Evolutionary conservation across 352 stramenopile genomes (phyloP).

Genomic region (Pythium apleroticum): DNA sequence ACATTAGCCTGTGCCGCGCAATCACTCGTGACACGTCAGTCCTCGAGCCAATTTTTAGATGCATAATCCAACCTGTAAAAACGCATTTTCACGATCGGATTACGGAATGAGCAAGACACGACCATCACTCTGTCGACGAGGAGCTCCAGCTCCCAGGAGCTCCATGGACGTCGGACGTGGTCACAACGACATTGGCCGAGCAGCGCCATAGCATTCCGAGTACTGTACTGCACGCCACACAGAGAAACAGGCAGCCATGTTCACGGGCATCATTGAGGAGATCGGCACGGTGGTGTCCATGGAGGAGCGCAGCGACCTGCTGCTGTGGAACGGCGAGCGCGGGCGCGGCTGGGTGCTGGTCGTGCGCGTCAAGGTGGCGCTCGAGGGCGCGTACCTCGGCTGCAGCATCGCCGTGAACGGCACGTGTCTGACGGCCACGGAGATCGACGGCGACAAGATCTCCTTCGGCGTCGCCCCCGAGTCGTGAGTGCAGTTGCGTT

Average conservation of each 20-base stretch:
- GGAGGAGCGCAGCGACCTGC: conserved; percentile 89
- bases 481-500: conserved; percentile 50
- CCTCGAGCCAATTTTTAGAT: not conserved
- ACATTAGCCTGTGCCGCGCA: not conserved
- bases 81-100: conserved; percentile 3
- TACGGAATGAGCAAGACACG: not conserved
- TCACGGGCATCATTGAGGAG: conserved; percentile 99
- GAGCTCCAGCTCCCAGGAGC: not conserved
- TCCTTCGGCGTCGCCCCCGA: conserved; percentile 95
- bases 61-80: conserved; percentile 11
- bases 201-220: no score
- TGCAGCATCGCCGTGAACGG: conserved; percentile 98
- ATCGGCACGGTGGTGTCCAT: conserved; percentile 95
- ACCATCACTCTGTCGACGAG: conserved; percentile 21
- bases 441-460: conserved; percentile 85
- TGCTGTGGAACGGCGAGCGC: conserved; percentile 94
- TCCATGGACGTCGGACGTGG: not conserved
- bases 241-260: conserved; percentile 90
- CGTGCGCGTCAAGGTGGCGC: conserved; percentile 73
- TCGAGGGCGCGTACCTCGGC: conserved; percentile 86
- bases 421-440: conserved; percentile 96
- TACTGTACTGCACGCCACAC: no score
- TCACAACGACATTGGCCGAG: conserved; percentile 1
- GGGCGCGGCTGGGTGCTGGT: conserved; percentile 90
- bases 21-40: conserved; percentile 9